A percentile compares a stretch with the other conserved stretches of the same genome.
These are phyloP conservation scores for Dryas octopetala DNA, from an alignment of 306 rosid genomes.

Conservation along the genomic window DNA sequence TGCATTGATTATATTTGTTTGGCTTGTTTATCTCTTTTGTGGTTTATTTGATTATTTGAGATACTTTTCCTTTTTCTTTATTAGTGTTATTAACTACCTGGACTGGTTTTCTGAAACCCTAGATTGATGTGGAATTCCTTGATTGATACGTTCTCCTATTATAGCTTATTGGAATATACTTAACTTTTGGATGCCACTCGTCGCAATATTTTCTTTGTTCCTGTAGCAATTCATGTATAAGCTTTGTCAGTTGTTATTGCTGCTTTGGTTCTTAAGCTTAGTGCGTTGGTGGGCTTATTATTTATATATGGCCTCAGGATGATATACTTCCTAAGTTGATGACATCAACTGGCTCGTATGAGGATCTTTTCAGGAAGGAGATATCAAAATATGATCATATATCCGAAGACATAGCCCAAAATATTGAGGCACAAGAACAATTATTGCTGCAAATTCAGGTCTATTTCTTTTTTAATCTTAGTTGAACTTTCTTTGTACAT, in stretches of 20 bases:
- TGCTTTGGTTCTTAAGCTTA: constrained; percentile 17
- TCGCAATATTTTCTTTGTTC: neutral
- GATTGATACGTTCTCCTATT: neutral
- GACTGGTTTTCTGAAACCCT: neutral
- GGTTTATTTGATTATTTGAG: neutral
- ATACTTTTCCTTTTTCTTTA: neutral
- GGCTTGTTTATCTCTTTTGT: neutral
- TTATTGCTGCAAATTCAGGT: constrained; percentile 96
- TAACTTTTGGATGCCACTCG: neutral
- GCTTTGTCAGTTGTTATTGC: constrained; percentile 6
- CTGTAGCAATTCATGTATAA: neutral
- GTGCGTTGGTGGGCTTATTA: constrained; percentile 25
- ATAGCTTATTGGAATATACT: neutral
- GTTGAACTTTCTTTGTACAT: constrained; percentile 2
- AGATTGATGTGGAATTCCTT: neutral
- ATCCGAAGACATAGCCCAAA: constrained; percentile 82
- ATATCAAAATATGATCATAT: constrained; percentile 87
- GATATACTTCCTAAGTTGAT: constrained; percentile 97
- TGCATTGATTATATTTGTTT: constrained; percentile 19
- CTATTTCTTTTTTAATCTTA: neutral
- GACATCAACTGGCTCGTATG: constrained; percentile 96
- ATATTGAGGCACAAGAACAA: constrained; percentile 92
- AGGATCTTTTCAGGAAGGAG: constrained; percentile 96
- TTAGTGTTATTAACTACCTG: neutral
- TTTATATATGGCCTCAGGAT: constrained; percentile 60